Conservation (phyloP, 805 yeast genomes). For the Starmera pachycereana region DNA sequence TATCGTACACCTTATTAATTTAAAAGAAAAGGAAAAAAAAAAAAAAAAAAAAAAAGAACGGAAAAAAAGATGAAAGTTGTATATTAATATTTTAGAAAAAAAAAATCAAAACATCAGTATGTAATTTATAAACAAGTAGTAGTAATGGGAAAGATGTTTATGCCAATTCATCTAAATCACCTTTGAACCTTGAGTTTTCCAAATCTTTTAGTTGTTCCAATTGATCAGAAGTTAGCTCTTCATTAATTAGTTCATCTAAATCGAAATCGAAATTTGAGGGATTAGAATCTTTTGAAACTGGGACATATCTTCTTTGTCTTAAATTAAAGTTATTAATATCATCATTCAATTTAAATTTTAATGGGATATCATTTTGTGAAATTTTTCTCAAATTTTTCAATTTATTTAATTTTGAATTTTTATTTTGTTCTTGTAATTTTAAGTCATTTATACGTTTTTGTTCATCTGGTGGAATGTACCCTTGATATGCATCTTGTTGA, state of each 20-base stretch:
- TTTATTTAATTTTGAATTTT: slow-evolving; percentile 3
- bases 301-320: slow-evolving; percentile 12
- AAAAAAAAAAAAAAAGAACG: no score
- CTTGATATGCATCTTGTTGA: slow-evolving; percentile 3
- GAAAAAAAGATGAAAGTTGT: no score
- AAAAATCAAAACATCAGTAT: no score
- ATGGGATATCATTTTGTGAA: slow-evolving; percentile 14
- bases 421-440: slow-evolving; percentile 2
- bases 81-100: no score
- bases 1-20: neutral
- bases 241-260: slow-evolving; percentile 16
- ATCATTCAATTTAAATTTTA: slow-evolving; percentile 8
- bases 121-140: no score
- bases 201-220: slow-evolving; percentile 8
- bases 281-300: slow-evolving; percentile 4
- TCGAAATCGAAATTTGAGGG: slow-evolving; percentile 19
- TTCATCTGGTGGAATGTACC: slow-evolving; percentile 18
- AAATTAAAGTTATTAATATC: neutral
- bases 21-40: neutral
- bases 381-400: slow-evolving; percentile 8
- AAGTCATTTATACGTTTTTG: slow-evolving; percentile 1
- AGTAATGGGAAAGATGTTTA: slow-evolving; percentile 1
- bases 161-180: slow-evolving; percentile 14
- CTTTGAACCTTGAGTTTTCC: slow-evolving; percentile 1
- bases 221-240: slow-evolving; percentile 9